phyloP scores from a whole-genome alignment of 2,329 filamentous ascomycete genomes.

The Neofusicoccum kwambonambiense region DNA sequence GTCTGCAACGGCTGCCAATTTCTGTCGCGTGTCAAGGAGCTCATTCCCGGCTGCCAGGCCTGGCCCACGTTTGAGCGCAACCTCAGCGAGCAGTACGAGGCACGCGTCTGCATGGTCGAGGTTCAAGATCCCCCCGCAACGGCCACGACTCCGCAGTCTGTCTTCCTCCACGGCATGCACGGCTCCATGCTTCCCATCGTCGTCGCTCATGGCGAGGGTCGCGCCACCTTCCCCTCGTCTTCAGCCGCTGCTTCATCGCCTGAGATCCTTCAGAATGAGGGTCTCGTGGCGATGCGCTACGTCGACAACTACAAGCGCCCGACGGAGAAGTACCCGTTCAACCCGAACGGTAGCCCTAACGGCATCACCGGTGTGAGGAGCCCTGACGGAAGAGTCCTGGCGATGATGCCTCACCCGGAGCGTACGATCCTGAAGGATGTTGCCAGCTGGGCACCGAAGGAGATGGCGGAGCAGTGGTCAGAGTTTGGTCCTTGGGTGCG shows the following conservation, averaged over 20 bases:
- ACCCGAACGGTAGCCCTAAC: conserved; percentile 80
- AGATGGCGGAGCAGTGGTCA: conserved; percentile 64
- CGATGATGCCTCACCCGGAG: conserved; percentile 93
- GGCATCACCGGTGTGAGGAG: conserved; percentile 80
- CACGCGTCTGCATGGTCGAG: conserved; percentile 79
- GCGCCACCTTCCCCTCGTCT: conserved; percentile 55
- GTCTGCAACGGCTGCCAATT: conserved; percentile 99
- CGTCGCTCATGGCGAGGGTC: conserved; percentile 87
- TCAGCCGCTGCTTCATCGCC: conserved; percentile 39
- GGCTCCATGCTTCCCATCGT: conserved; percentile 80
- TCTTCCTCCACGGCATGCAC: conserved; percentile 88
- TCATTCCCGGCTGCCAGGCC: conserved; percentile 77
- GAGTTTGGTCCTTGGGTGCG: conserved; percentile 82
- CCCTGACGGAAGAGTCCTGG: conserved; percentile 75
- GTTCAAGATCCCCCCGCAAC: conserved; percentile 56
- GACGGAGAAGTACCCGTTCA: conserved; percentile 83
- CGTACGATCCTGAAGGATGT: conserved; percentile 80
- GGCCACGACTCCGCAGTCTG: conserved; percentile 51
- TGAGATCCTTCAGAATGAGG: conserved; percentile 59
- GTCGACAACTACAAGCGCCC: conserved; percentile 75
- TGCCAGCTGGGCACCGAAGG: conserved; percentile 70
- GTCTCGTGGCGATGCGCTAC: conserved; percentile 76
- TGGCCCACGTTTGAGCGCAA: conserved; percentile 92
- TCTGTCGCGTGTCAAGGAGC: conserved; percentile 74
- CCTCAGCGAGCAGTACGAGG: conserved; percentile 84